A percentile compares a stretch with the other conserved stretches of the same genome.
Evolutionary conservation across 23 red algal genomes (phyloP).

Genomic region (Gracilaria gracilis): DNA sequence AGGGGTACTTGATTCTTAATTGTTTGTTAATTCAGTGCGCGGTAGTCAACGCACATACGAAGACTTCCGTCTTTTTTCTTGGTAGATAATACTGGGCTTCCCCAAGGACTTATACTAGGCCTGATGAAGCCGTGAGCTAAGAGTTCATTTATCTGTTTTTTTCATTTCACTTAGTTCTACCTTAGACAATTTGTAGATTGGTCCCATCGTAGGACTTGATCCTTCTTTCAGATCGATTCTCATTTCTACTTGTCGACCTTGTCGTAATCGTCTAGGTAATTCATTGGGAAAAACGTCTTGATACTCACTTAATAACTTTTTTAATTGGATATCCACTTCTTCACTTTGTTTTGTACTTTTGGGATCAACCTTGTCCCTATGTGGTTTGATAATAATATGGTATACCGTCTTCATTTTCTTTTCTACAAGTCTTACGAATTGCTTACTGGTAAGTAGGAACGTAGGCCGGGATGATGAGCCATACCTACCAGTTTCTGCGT

Average conservation of each 20-base stretch:
- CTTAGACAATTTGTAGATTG: constrained; percentile 17
- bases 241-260: constrained; percentile 25
- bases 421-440: too few species aligned
- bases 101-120: constrained; percentile 49
- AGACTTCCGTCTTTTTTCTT: constrained; percentile 17
- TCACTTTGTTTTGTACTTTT: too few species aligned
- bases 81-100: constrained; percentile 42
- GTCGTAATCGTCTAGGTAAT: not conserved
- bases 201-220: constrained; percentile 21
- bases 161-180: constrained; percentile 13
- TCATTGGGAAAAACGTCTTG: not conserved
- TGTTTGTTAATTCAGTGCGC: constrained; percentile 45
- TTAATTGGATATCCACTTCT: too few species aligned
- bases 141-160: constrained; percentile 5
- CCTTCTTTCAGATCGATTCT: constrained; percentile 17
- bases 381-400: too few species aligned
- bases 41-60: constrained; percentile 44
- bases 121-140: not conserved
- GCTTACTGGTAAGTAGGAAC: too few species aligned
- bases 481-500: too few species aligned
- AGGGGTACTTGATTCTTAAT: constrained; percentile 38
- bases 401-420: too few species aligned
- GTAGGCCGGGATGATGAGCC: too few species aligned
- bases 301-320: too few species aligned
- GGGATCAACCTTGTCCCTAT: too few species aligned